Evolutionary conservation across 306 rosid species (phyloP).

Genomic region (Herpetospermum pedunculosum): DNA sequence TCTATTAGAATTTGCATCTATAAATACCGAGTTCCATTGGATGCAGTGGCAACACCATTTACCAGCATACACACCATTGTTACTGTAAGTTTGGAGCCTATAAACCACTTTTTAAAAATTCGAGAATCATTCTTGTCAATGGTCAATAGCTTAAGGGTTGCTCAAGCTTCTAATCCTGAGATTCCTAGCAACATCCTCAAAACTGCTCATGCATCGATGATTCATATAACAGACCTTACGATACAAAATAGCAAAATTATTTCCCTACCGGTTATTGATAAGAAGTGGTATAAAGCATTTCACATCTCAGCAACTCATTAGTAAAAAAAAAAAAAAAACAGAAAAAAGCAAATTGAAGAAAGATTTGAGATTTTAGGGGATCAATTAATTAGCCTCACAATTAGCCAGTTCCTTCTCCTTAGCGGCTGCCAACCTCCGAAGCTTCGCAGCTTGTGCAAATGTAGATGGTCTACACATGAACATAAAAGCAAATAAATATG

Average conservation of each 20-base stretch:
- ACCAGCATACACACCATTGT: neutral
- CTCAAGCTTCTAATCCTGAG: neutral
- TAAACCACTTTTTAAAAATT: neutral
- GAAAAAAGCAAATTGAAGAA: neutral
- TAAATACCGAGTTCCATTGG: neutral
- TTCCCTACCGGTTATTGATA: neutral
- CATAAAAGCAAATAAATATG: neutral
- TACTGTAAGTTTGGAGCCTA: neutral
- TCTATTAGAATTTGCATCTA: neutral
- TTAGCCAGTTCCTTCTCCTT: conserved; percentile 86
- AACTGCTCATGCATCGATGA: neutral
- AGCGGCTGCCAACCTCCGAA: conserved; percentile 58
- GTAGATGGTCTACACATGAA: conserved; percentile 67
- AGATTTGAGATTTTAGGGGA: neutral
- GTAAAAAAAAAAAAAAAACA: neutral
- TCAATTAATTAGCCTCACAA: conserved; percentile 34
- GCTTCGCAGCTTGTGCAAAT: conserved; percentile 82
- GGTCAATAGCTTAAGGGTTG: neutral
- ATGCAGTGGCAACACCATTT: neutral
- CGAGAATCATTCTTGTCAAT: neutral
- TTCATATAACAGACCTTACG: neutral
- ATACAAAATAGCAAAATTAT: neutral
- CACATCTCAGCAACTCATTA: neutral
- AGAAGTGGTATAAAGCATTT: neutral
- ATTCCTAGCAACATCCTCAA: neutral